phyloP scores from a whole-genome alignment of 805 yeast genomes.

The Zygoascus flipseniorum region DNA sequence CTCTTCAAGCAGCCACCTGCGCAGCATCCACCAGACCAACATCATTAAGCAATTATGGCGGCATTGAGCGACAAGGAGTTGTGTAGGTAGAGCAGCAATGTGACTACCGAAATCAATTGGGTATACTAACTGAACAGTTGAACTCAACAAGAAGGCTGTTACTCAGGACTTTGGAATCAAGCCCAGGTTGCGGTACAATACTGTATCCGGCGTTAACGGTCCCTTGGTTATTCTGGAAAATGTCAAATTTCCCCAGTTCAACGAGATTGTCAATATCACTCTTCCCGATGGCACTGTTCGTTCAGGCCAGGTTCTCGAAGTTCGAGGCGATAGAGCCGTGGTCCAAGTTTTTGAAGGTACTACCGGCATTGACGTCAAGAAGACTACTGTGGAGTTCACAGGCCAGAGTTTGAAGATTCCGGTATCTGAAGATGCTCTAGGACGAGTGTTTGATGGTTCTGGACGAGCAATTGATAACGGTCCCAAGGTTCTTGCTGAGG shows the following conservation, averaged over 20 bases:
- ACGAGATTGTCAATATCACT: conserved; percentile 94
- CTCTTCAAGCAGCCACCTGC: background rate
- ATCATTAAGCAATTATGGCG: conserved; percentile 8
- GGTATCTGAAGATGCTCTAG: conserved; percentile 94
- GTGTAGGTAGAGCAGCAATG: conserved; percentile 15
- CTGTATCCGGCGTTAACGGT: conserved; percentile 97
- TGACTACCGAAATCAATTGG: background rate
- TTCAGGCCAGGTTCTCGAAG: conserved; percentile 98
- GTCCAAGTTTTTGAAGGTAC: conserved; percentile 99
- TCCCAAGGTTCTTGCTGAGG: conserved; percentile 97
- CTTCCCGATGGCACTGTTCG: conserved; percentile 91
- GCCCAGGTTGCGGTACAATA: conserved; percentile 88
- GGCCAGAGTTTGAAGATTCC: conserved; percentile 90
- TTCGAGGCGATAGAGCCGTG: conserved; percentile 92
- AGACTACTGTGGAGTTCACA: conserved; percentile 94
- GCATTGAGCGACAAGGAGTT: conserved; percentile 27
- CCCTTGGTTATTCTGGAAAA: conserved; percentile 88
- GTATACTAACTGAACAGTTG: conserved; percentile 26
- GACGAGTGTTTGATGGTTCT: conserved; percentile 97
- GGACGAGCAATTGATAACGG: conserved; percentile 98
- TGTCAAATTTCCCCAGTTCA: conserved; percentile 82
- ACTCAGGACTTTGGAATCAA: conserved; percentile 84
- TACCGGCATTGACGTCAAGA: conserved; percentile 96
- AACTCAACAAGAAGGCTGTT: conserved; percentile 84
- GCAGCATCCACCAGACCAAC: background rate